These are phyloP conservation scores for Grosmannia serpens DNA, from an alignment of 2,329 filamentous ascomycete species.

Conservation along the genomic window DNA sequence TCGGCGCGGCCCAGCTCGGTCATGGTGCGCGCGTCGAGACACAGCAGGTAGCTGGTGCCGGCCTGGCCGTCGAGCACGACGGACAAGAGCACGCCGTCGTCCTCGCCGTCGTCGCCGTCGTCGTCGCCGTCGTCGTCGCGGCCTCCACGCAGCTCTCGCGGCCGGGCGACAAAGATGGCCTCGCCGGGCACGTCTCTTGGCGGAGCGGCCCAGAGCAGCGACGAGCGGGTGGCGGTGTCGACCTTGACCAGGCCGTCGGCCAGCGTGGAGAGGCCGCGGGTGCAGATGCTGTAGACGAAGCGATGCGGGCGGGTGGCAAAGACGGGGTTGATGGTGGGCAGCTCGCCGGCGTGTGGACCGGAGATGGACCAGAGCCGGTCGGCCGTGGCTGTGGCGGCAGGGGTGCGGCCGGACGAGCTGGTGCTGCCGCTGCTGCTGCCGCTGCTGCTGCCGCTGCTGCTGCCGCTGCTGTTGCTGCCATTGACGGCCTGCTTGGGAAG, in stretches of 20 bases:
- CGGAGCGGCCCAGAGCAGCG: slow-evolving; percentile 39
- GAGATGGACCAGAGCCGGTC: slow-evolving; percentile 25
- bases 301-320: slow-evolving; percentile 41
- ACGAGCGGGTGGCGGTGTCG: slow-evolving; percentile 41
- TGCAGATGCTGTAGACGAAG: slow-evolving; percentile 48
- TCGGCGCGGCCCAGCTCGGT: slow-evolving; percentile 53
- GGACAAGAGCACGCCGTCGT: slow-evolving; percentile 50
- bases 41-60: slow-evolving; percentile 52
- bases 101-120: slow-evolving; percentile 32
- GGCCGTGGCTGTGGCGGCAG: background rate
- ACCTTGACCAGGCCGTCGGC: slow-evolving; percentile 55
- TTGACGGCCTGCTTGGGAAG: background rate
- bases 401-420: background rate
- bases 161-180: slow-evolving; percentile 51
- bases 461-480: background rate
- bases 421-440: background rate
- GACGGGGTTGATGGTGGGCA: slow-evolving; percentile 53
- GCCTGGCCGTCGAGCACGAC: slow-evolving; percentile 52
- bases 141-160: slow-evolving; percentile 23
- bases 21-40: slow-evolving; percentile 51
- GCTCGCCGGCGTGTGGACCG: slow-evolving; percentile 45
- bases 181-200: slow-evolving; percentile 56
- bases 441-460: background rate
- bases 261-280: slow-evolving; percentile 46
- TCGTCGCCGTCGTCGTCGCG: slow-evolving; percentile 34